A percentile compares a stretch with the other conserved stretches of the same genome.
phyloP scores from a whole-genome alignment of 176 grass and related monocot species.

The Oropetium thomaeum region DNA sequence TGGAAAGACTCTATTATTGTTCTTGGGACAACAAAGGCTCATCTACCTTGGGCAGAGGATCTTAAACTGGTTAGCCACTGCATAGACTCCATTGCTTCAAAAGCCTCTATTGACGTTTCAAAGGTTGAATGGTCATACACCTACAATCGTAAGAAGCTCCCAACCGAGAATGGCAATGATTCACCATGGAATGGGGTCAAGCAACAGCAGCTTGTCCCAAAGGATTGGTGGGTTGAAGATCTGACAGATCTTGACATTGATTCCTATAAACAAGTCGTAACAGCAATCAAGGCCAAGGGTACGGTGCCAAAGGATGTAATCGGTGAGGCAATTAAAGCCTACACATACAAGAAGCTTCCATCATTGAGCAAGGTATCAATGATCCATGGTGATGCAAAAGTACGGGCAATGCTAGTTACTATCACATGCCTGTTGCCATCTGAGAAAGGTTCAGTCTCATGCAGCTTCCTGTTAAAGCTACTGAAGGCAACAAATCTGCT shows the following conservation, averaged over 20 bases:
- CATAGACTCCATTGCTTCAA: slow-evolving; percentile 91
- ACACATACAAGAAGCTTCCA: slow-evolving; percentile 82
- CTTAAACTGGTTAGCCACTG: slow-evolving; percentile 83
- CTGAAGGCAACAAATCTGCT: slow-evolving; percentile 75
- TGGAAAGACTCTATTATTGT: slow-evolving; percentile 98
- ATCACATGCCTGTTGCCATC: slow-evolving; percentile 79
- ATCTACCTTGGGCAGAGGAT: slow-evolving; percentile 88
- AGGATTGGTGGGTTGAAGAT: slow-evolving; percentile 98
- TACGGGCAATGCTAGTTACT: slow-evolving; percentile 70
- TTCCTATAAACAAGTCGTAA: slow-evolving; percentile 70
- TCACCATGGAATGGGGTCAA: slow-evolving; percentile 69
- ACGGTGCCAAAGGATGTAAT: slow-evolving; percentile 62
- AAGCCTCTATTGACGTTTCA: slow-evolving; percentile 70
- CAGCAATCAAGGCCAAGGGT: slow-evolving; percentile 65
- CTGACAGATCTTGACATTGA: slow-evolving; percentile 77
- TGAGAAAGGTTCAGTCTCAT: slow-evolving; percentile 83
- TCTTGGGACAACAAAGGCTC: slow-evolving; percentile 85
- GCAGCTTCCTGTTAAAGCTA: slow-evolving; percentile 90
- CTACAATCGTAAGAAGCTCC: slow-evolving; percentile 82
- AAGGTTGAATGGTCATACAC: slow-evolving; percentile 96
- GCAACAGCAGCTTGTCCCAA: slow-evolving; percentile 65
- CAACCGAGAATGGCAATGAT: slow-evolving; percentile 61
- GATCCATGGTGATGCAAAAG: slow-evolving; percentile 76
- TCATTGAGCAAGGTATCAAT: slow-evolving; percentile 66
- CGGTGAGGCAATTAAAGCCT: slow-evolving; percentile 84